Evolutionary conservation across 2,329 filamentous ascomycete species (phyloP).

Genomic region (Fusarium devonianum): DNA sequence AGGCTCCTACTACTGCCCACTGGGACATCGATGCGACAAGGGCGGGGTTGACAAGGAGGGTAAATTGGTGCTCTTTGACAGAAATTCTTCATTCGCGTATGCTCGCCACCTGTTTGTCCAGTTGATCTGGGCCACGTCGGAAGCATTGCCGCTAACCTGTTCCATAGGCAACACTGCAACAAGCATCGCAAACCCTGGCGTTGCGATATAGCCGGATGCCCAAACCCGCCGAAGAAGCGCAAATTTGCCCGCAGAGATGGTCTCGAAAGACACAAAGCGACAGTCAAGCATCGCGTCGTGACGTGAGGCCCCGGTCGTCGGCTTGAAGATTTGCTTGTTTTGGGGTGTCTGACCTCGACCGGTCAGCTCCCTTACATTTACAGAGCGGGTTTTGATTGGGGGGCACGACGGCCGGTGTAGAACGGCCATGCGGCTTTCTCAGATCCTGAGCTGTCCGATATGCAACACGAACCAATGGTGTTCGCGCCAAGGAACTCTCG

Average conservation of each 20-base stretch:
- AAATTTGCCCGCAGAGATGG: slow-evolving; percentile 53
- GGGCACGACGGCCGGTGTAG: slow-evolving; percentile 32
- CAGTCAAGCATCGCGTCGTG: slow-evolving; percentile 49
- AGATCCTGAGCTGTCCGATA: slow-evolving; percentile 27
- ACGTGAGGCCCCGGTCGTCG: slow-evolving; percentile 34
- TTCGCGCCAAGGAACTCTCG: slow-evolving; percentile 22
- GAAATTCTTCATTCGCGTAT: slow-evolving; percentile 53
- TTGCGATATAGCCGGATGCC: slow-evolving; percentile 49
- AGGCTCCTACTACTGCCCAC: slow-evolving; percentile 48
- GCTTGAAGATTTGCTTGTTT: slow-evolving; percentile 21
- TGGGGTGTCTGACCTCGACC: slow-evolving; percentile 33
- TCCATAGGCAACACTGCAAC: slow-evolving; percentile 51
- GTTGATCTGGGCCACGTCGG: slow-evolving; percentile 6
- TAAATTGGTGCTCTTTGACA: slow-evolving; percentile 49
- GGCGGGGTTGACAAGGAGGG: slow-evolving; percentile 51
- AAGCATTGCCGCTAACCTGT: slow-evolving; percentile 27
- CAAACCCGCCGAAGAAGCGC: slow-evolving; percentile 52
- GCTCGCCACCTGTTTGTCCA: slow-evolving; percentile 19
- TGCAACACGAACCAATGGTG: slow-evolving; percentile 29
- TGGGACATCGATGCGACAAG: slow-evolving; percentile 48
- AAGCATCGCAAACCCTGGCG: slow-evolving; percentile 54
- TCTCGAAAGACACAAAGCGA: slow-evolving; percentile 51
- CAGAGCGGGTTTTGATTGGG: slow-evolving; percentile 34
- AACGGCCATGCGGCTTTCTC: slow-evolving; percentile 25
- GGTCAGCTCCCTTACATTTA: slow-evolving; percentile 36